Percentiles rank a stretch among this genome's conserved stretches.
Conservation (phyloP, 2,329 filamentous ascomycete species). For the Aureobasidium zeae region DNA sequence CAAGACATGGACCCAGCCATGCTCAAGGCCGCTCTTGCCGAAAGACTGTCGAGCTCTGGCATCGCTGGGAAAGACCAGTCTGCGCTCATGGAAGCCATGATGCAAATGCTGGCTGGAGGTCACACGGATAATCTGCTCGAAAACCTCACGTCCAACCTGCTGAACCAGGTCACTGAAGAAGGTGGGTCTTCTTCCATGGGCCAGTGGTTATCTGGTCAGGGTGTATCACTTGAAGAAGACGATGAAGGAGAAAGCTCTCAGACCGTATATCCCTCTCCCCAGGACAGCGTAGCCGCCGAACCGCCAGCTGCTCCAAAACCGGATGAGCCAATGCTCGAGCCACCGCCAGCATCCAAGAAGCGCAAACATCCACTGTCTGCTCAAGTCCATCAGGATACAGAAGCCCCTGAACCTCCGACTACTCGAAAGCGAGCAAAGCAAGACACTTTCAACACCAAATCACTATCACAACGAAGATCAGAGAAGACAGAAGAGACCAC, state of each 20-base stretch:
- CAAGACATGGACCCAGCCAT: slow-evolving; percentile 31
- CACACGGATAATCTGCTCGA: slow-evolving; percentile 35
- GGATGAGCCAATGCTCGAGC: not conserved
- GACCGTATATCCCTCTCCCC: not conserved
- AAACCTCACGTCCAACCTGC: slow-evolving; percentile 35
- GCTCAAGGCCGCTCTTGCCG: slow-evolving; percentile 27
- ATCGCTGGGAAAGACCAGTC: slow-evolving; percentile 34
- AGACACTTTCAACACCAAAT: not conserved
- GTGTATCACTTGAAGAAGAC: slow-evolving; percentile 22
- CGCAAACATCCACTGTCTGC: slow-evolving; percentile 9
- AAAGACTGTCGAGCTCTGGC: slow-evolving; percentile 25
- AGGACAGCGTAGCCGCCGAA: slow-evolving; percentile 12
- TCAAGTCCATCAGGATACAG: not conserved
- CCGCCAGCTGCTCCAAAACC: slow-evolving; percentile 5
- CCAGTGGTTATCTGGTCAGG: slow-evolving; percentile 28
- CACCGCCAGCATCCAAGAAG: not conserved
- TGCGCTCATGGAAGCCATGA: slow-evolving; percentile 35
- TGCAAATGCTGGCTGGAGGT: slow-evolving; percentile 35
- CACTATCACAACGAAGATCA: not conserved
- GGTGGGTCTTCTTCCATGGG: slow-evolving; percentile 23
- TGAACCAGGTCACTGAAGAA: slow-evolving; percentile 28
- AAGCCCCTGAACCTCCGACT: not conserved
- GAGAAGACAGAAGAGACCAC: not conserved
- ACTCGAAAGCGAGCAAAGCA: slow-evolving; percentile 1
- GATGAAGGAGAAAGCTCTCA: slow-evolving; percentile 24